A percentile compares a stretch with the other conserved stretches of the same genome.
Conservation (phyloP, 306 rosid genomes). For the Prunus kanzakura region DNA sequence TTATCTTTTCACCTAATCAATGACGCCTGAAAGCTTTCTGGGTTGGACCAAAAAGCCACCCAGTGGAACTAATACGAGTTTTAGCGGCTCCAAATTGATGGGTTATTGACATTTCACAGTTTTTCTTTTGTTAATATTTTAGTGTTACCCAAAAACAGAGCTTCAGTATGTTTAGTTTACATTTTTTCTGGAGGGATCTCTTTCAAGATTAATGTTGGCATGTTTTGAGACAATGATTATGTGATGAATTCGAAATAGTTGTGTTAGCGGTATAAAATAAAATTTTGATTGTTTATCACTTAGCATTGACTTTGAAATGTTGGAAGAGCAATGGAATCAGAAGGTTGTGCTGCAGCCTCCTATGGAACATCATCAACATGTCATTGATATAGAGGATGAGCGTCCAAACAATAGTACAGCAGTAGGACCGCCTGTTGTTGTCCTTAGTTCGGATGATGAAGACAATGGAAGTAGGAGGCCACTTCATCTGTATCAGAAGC, state of each 20-base stretch:
- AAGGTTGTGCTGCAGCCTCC: neutral
- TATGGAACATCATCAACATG: neutral
- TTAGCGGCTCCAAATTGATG: neutral
- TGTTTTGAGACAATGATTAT: neutral
- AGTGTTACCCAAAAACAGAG: neutral
- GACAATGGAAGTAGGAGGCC: neutral
- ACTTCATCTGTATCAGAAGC: neutral
- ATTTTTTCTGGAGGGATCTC: neutral
- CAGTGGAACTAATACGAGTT: neutral
- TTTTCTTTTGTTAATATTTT: neutral
- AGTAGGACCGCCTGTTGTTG: neutral
- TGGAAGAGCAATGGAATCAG: neutral
- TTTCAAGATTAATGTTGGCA: neutral
- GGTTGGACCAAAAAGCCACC: neutral
- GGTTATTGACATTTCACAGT: neutral
- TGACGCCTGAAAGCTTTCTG: neutral
- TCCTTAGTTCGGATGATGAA: slow-evolving; percentile 1
- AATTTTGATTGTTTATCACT: neutral
- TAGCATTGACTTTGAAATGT: neutral
- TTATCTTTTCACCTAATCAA: neutral
- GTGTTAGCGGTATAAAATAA: neutral
- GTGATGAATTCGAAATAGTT: neutral
- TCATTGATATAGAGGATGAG: neutral
- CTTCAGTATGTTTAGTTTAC: neutral
- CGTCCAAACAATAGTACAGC: neutral